Evolutionary conservation across 805 yeast species (phyloP).

Genomic region (Babjeviella inositovora): DNA sequence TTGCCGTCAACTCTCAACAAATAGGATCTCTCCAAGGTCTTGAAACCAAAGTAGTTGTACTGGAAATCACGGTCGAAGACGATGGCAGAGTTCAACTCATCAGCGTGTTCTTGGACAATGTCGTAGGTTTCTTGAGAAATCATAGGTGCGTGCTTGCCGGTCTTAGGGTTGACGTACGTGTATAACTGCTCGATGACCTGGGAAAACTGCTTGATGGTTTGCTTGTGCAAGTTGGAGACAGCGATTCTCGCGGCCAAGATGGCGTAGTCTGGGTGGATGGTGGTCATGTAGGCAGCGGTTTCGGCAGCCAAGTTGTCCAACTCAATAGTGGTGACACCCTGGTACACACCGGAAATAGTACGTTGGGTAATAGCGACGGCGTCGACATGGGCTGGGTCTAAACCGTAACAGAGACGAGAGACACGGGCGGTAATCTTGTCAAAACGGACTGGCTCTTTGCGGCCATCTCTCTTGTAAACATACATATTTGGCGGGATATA

Average conservation of each 20-base stretch:
- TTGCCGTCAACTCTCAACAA: constrained; percentile 35
- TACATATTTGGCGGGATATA: constrained; percentile 38
- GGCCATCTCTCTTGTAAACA: constrained; percentile 87
- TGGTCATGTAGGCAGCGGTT: constrained; percentile 95
- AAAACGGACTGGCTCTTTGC: constrained; percentile 84
- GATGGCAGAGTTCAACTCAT: constrained; percentile 56
- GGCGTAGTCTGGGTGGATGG: constrained; percentile 96
- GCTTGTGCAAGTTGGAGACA: constrained; percentile 85
- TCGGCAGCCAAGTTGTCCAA: constrained; percentile 76
- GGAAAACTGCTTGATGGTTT: constrained; percentile 77
- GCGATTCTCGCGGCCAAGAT: constrained; percentile 92
- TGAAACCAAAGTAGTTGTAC: constrained; percentile 45
- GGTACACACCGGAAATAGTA: constrained; percentile 91
- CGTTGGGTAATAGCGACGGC: constrained; percentile 93
- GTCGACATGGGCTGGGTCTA: constrained; percentile 83
- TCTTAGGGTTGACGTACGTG: constrained; percentile 69
- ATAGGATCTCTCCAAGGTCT: constrained; percentile 44
- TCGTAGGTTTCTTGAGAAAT: constrained; percentile 51
- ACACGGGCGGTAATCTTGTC: constrained; percentile 95
- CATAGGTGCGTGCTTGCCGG: constrained; percentile 50
- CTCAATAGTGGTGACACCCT: constrained; percentile 91
- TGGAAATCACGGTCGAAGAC: constrained; percentile 53
- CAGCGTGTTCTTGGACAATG: constrained; percentile 46
- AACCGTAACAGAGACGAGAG: constrained; percentile 85
- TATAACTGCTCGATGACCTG: constrained; percentile 61